Conservation (phyloP, 805 yeast species). For the Komagataella pseudopastoris region DNA sequence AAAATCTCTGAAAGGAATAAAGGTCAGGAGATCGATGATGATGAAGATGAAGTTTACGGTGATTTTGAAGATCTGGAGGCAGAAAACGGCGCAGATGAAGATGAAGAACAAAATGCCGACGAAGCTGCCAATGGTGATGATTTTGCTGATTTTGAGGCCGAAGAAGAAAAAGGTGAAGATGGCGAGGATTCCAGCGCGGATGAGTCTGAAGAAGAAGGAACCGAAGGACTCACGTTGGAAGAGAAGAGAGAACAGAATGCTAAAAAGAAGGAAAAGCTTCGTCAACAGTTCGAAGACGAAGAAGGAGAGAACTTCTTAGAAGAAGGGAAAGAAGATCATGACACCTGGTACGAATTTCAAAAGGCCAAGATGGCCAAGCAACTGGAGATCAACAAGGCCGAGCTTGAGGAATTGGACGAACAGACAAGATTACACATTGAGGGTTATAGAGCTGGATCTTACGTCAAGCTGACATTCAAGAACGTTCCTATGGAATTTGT, state of each 20-base stretch:
- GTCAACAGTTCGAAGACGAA: constrained; percentile 81
- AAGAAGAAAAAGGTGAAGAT: constrained; percentile 26
- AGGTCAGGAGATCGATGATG: constrained; percentile 22
- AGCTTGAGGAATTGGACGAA: constrained; percentile 57
- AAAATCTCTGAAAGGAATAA: constrained; percentile 14
- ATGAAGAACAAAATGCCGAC: constrained; percentile 22
- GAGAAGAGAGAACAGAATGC: constrained; percentile 75
- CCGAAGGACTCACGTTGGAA: constrained; percentile 39
- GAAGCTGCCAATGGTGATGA: constrained; percentile 26
- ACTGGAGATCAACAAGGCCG: constrained; percentile 81
- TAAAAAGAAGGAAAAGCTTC: constrained; percentile 75
- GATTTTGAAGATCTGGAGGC: constrained; percentile 17
- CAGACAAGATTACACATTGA: constrained; percentile 73
- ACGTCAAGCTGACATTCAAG: constrained; percentile 80
- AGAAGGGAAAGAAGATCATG: constrained; percentile 63
- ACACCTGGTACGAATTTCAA: constrained; percentile 96
- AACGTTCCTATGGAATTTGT: constrained; percentile 81
- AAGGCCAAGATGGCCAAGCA: constrained; percentile 96
- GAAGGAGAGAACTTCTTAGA: constrained; percentile 51
- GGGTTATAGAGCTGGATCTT: constrained; percentile 89
- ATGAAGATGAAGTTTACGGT: constrained; percentile 38
- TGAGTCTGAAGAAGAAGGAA: constrained; percentile 26
- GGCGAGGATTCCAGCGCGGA: constrained; percentile 25
- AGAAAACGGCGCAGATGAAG: constrained; percentile 6
- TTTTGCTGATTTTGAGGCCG: constrained; percentile 42